Evolutionary conservation across 306 rosid species (phyloP).

Genomic region (Begonia masoniana): DNA sequence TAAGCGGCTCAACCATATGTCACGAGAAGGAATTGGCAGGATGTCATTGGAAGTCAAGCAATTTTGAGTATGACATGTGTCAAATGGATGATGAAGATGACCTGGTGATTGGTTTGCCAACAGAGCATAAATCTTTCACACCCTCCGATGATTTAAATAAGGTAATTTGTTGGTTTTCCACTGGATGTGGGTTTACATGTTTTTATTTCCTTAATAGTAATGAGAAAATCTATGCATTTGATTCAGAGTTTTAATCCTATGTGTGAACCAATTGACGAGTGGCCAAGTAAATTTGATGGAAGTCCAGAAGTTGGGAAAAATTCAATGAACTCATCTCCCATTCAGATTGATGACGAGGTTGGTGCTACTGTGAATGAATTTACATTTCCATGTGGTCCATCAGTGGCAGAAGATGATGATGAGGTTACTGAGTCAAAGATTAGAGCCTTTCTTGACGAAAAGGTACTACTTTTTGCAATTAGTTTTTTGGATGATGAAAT

Average conservation of each 20-base stretch:
- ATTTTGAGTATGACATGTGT: slow-evolving; percentile 60
- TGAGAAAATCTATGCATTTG: slow-evolving; percentile 14
- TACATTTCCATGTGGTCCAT: slow-evolving; percentile 46
- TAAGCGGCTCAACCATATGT: slow-evolving; percentile 42
- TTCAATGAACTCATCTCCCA: slow-evolving; percentile 26
- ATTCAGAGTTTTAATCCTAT: slow-evolving; percentile 75
- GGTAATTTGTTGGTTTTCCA: slow-evolving; percentile 24
- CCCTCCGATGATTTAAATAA: slow-evolving; percentile 39
- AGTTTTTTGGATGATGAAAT: slow-evolving; percentile 4
- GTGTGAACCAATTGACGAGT: slow-evolving; percentile 64
- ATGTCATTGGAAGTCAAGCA: slow-evolving; percentile 37
- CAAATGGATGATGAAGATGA: slow-evolving; percentile 65
- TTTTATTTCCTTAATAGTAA: slow-evolving; percentile 9
- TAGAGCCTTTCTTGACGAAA: slow-evolving; percentile 73
- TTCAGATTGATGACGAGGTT: slow-evolving; percentile 25
- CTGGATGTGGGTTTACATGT: slow-evolving; percentile 11
- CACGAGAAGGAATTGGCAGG: slow-evolving; percentile 24
- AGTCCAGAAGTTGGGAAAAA: slow-evolving; percentile 32
- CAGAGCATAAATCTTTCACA: slow-evolving; percentile 29
- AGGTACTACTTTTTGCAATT: slow-evolving; percentile 29
- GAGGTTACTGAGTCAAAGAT: slow-evolving; percentile 83
- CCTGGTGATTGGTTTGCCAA: slow-evolving; percentile 32
- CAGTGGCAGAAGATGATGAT: slow-evolving; percentile 63
- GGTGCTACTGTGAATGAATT: slow-evolving; percentile 26
- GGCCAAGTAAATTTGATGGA: slow-evolving; percentile 46